phyloP scores from a whole-genome alignment of 148 eudicot genomes.

The Spergularia bocconei region DNA sequence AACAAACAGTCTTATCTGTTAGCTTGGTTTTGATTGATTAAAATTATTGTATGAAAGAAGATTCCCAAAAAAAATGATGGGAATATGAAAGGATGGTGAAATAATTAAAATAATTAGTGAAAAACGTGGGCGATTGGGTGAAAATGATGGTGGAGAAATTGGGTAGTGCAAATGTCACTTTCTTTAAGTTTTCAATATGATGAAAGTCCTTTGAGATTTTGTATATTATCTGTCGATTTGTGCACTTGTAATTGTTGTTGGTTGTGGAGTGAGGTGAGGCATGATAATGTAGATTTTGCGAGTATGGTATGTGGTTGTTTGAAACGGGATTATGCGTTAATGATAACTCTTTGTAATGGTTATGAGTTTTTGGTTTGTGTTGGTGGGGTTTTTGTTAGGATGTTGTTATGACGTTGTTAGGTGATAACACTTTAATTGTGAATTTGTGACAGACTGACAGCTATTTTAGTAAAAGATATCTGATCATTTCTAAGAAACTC shows the following conservation, averaged over 20 bases:
- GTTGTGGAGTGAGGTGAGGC: neutral
- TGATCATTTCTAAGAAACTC: too few species aligned
- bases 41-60: neutral
- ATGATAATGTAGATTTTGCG: neutral
- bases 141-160: conserved; percentile 20
- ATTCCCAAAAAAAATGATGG: neutral
- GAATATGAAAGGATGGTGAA: neutral
- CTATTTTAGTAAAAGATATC: too few species aligned
- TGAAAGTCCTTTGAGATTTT: neutral
- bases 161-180: conserved; percentile 29
- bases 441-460: too few species aligned
- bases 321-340: too few species aligned
- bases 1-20: conserved; percentile 38
- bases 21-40: conserved; percentile 19
- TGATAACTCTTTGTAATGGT: too few species aligned
- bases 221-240: too few species aligned
- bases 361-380: too few species aligned
- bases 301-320: neutral
- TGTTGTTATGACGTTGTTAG: too few species aligned
- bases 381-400: too few species aligned
- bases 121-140: conserved; percentile 35
- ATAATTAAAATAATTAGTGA: conserved; percentile 1
- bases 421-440: too few species aligned
- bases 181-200: conserved; percentile 1
- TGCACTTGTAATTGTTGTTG: neutral